Evolutionary conservation across 2,329 filamentous ascomycete species (phyloP).

Genomic region (Fusarium sp.): DNA sequence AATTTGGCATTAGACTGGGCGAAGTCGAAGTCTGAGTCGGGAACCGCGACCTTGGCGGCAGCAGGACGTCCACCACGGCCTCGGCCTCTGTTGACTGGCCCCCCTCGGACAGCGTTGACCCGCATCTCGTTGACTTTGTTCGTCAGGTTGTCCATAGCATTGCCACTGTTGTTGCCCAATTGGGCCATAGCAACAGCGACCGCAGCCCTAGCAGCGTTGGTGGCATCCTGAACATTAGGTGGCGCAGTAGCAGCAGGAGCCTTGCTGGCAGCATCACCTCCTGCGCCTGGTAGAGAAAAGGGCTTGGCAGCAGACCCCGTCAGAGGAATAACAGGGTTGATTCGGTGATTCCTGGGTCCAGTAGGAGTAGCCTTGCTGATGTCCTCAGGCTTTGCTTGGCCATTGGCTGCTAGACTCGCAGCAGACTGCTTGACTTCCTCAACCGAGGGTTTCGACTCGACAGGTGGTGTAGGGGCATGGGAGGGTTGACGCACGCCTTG

Average conservation of each 20-base stretch:
- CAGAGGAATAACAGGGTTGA: slow-evolving; percentile 73
- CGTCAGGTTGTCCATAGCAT: slow-evolving; percentile 74
- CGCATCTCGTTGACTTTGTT: slow-evolving; percentile 83
- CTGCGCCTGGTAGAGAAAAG: slow-evolving; percentile 46
- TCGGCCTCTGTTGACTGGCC: slow-evolving; percentile 60
- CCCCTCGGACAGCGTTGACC: slow-evolving; percentile 59
- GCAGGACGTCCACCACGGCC: slow-evolving; percentile 57
- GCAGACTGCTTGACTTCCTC: slow-evolving; percentile 56
- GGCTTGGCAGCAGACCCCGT: slow-evolving; percentile 56
- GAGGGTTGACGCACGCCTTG: slow-evolving; percentile 58
- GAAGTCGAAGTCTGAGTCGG: slow-evolving; percentile 92
- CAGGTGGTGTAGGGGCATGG: slow-evolving; percentile 68
- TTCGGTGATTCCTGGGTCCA: slow-evolving; percentile 61
- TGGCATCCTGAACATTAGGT: slow-evolving; percentile 69
- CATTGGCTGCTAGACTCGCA: slow-evolving; percentile 52
- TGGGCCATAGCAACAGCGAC: slow-evolving; percentile 85
- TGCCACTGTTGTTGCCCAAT: slow-evolving; percentile 58
- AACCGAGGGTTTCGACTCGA: slow-evolving; percentile 73
- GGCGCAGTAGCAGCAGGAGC: slow-evolving; percentile 48
- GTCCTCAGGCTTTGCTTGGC: slow-evolving; percentile 48
- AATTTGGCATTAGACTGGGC: slow-evolving; percentile 63
- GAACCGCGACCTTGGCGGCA: slow-evolving; percentile 82
- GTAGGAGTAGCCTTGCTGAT: slow-evolving; percentile 54
- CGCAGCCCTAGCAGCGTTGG: slow-evolving; percentile 77
- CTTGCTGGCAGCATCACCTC: slow-evolving; percentile 49